These are phyloP conservation scores for Magnolia kwangsiensis DNA, from an alignment of 164 flowering plant genomes.

Conservation along the genomic window DNA sequence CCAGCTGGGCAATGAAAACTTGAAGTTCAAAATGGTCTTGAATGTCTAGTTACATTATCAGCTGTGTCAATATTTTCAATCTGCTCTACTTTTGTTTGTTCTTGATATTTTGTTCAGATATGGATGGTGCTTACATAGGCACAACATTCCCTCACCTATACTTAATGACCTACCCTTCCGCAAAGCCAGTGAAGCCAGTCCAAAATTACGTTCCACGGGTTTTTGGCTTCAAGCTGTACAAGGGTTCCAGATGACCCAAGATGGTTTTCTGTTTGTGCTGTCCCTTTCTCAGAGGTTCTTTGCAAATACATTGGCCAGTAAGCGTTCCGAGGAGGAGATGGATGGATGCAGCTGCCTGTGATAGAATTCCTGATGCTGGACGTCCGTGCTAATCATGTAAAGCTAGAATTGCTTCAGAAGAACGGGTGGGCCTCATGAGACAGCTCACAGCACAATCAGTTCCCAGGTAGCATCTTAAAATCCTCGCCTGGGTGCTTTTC, in stretches of 20 bases:
- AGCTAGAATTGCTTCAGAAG: neutral
- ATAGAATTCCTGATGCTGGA: neutral
- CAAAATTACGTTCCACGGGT: slow-evolving; percentile 25
- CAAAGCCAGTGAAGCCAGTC: slow-evolving; percentile 22
- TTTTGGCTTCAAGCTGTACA: slow-evolving; percentile 29
- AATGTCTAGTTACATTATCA: neutral
- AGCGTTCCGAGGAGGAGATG: neutral
- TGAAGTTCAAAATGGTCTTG: neutral
- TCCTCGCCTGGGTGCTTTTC: slow-evolving; percentile 4
- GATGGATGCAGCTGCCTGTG: neutral
- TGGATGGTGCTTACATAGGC: slow-evolving; percentile 28
- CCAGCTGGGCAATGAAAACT: no score
- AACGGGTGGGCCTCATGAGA: neutral
- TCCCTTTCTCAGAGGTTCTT: neutral
- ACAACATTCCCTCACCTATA: slow-evolving; percentile 27
- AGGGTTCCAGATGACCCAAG: slow-evolving; percentile 17
- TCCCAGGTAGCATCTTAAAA: neutral
- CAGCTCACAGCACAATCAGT: neutral
- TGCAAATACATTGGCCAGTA: neutral
- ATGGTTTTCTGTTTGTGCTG: neutral
- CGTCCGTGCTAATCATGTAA: neutral
- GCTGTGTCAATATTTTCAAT: neutral
- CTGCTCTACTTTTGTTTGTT: neutral
- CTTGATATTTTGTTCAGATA: slow-evolving; percentile 23
- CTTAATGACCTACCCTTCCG: slow-evolving; percentile 29